Conservation (phyloP, 2,329 filamentous ascomycete genomes). For the Pseudogymnoascus sp. region DNA sequence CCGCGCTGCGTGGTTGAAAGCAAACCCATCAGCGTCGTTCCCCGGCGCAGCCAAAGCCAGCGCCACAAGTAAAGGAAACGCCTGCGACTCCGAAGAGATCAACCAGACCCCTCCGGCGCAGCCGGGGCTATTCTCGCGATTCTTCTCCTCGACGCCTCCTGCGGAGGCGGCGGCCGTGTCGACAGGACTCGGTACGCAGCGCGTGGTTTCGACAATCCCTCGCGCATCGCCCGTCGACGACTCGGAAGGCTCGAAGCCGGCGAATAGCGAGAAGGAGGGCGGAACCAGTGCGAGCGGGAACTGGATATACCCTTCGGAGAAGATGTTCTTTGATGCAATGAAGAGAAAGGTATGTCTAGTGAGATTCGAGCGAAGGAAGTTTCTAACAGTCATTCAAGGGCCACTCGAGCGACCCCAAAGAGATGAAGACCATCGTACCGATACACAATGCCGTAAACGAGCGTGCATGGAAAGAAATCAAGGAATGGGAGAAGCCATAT, state of each 20-base stretch:
- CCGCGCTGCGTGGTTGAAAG: slow-evolving; percentile 72
- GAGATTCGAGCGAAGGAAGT: background rate
- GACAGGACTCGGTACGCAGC: slow-evolving; percentile 50
- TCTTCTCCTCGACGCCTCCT: slow-evolving; percentile 15
- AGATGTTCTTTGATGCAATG: slow-evolving; percentile 98
- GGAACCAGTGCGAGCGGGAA: slow-evolving; percentile 65
- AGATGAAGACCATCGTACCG: slow-evolving; percentile 88
- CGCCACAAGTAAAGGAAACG: slow-evolving; percentile 27
- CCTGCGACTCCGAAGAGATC: slow-evolving; percentile 29
- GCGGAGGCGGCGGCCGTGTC: background rate
- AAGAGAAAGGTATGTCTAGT: slow-evolving; percentile 55
- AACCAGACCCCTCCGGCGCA: slow-evolving; percentile 31
- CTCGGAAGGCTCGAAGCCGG: slow-evolving; percentile 37
- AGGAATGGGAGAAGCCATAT: slow-evolving; percentile 73
- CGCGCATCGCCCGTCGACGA: slow-evolving; percentile 43
- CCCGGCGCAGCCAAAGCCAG: slow-evolving; percentile 24
- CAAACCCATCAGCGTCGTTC: slow-evolving; percentile 25
- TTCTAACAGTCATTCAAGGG: slow-evolving; percentile 31
- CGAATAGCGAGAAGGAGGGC: slow-evolving; percentile 74
- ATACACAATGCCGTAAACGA: slow-evolving; percentile 99
- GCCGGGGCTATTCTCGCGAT: slow-evolving; percentile 19
- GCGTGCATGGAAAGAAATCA: slow-evolving; percentile 87
- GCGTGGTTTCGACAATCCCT: slow-evolving; percentile 74
- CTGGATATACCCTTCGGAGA: slow-evolving; percentile 95
- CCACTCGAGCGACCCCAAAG: slow-evolving; percentile 58